A percentile compares a stretch with the other conserved stretches of the same genome.
Evolutionary conservation across 2,329 filamentous ascomycete species (phyloP).

Genomic region (Fusarium tupiense): DNA sequence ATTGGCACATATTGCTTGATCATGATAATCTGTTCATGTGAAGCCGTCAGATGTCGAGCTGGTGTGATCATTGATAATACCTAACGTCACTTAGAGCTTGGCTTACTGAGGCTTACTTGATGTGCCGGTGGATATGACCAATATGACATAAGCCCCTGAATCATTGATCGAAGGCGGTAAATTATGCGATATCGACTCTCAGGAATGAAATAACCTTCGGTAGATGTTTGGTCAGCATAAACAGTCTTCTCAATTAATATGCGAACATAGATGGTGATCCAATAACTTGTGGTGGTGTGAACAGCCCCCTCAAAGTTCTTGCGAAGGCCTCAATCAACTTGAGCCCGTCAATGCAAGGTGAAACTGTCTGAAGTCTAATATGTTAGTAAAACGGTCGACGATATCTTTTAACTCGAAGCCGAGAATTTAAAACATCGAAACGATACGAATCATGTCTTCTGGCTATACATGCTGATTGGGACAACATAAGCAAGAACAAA

Average conservation of each 20-base stretch:
- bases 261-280: background rate
- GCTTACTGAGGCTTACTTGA: conserved; percentile 30
- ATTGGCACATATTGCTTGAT: background rate
- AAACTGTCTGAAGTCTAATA: background rate
- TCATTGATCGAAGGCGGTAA: background rate
- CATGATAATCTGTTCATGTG: background rate
- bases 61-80: background rate
- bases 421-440: background rate
- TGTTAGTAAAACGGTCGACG: no score
- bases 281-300: background rate
- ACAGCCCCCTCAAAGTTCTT: background rate
- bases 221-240: background rate
- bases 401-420: background rate
- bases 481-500: background rate
- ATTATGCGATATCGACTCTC: background rate
- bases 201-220: background rate
- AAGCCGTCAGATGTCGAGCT: background rate
- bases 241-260: background rate
- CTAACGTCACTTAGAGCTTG: background rate
- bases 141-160: conserved; percentile 7
- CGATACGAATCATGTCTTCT: background rate
- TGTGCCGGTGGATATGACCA: background rate
- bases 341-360: background rate
- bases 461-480: background rate
- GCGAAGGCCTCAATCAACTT: background rate